Percentiles rank a stretch among this genome's conserved stretches.
These are phyloP conservation scores for Jamesozyma gamospora DNA, from an alignment of 805 yeast genomes.

Conservation along the genomic window DNA sequence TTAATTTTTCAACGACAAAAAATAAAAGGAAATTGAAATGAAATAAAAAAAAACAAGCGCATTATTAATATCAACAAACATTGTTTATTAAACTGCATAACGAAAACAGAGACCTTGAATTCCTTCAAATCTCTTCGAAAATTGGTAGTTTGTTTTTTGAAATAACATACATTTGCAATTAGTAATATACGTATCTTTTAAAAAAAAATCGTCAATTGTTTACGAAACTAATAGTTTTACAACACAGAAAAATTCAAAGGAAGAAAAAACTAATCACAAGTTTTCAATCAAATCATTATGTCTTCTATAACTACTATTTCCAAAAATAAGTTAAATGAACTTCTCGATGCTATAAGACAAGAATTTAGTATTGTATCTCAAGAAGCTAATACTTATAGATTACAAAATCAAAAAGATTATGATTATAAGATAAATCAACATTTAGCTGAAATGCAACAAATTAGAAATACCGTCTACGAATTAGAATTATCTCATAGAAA, in stretches of 20 bases:
- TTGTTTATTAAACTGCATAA: too few species aligned
- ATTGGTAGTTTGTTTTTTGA: too few species aligned
- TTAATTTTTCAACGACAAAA: too few species aligned
- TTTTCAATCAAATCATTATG: conserved; percentile 5
- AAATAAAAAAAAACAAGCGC: too few species aligned
- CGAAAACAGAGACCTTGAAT: too few species aligned
- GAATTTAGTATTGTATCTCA: conserved; percentile 79
- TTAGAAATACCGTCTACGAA: conserved; percentile 88
- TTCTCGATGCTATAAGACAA: conserved; percentile 82
- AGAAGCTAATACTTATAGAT: conserved; percentile 77
- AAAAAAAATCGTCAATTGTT: too few species aligned
- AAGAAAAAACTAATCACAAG: background rate
- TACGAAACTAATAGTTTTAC: too few species aligned
- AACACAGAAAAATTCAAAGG: background rate
- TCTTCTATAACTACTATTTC: conserved; percentile 19
- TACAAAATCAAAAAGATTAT: conserved; percentile 79
- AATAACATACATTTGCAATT: too few species aligned
- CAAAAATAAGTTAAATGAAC: conserved; percentile 49
- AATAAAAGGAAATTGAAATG: too few species aligned
- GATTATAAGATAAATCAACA: conserved; percentile 87
- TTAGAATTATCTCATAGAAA: conserved; percentile 89
- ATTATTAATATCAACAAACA: too few species aligned
- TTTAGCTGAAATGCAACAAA: conserved; percentile 85
- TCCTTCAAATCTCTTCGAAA: too few species aligned
- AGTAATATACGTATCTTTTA: too few species aligned